Conservation (phyloP, 1,284 basidiomycete genomes). For the Ceratobasidium sp. region DNA sequence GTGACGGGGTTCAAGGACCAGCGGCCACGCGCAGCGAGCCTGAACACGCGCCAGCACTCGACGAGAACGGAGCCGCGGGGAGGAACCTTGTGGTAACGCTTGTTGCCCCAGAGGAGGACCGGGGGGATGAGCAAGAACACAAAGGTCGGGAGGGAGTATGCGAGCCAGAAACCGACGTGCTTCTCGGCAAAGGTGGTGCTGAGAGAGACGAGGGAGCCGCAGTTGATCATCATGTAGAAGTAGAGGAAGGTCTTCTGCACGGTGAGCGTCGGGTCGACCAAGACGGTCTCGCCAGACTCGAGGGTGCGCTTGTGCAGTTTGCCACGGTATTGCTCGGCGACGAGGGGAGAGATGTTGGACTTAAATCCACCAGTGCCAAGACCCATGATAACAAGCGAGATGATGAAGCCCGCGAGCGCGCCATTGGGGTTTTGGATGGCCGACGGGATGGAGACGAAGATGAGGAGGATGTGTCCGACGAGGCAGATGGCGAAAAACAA, state of each 20-base stretch:
- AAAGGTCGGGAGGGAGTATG: conserved; percentile 48
- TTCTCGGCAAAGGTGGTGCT: conserved; percentile 50
- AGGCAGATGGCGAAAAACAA: conserved; percentile 53
- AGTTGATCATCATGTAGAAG: conserved; percentile 71
- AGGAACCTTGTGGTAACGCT: conserved; percentile 57
- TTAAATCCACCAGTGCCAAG: conserved; percentile 82
- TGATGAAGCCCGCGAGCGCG: conserved; percentile 56
- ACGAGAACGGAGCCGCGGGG: conserved; percentile 57
- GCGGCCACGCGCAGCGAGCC: conserved; percentile 51
- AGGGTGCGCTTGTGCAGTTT: conserved; percentile 54
- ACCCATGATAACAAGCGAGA: conserved; percentile 69
- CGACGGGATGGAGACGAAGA: conserved; percentile 57
- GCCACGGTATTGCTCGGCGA: conserved; percentile 76
- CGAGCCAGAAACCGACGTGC: conserved; percentile 57
- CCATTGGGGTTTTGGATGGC: conserved; percentile 54
- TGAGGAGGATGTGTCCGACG: conserved; percentile 56
- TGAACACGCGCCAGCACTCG: conserved; percentile 49
- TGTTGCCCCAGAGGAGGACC: conserved; percentile 56
- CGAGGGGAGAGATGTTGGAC: conserved; percentile 78
- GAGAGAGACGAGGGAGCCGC: conserved; percentile 68
- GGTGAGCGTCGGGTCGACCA: conserved; percentile 82
- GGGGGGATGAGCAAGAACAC: conserved; percentile 54
- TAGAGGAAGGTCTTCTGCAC: conserved; percentile 51
- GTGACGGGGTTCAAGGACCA: conserved; percentile 54
- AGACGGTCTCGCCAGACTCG: conserved; percentile 76